These are phyloP conservation scores for Coemansia brasiliensis DNA, from an alignment of 192 early-diverging fungal species.

Conservation along the genomic window DNA sequence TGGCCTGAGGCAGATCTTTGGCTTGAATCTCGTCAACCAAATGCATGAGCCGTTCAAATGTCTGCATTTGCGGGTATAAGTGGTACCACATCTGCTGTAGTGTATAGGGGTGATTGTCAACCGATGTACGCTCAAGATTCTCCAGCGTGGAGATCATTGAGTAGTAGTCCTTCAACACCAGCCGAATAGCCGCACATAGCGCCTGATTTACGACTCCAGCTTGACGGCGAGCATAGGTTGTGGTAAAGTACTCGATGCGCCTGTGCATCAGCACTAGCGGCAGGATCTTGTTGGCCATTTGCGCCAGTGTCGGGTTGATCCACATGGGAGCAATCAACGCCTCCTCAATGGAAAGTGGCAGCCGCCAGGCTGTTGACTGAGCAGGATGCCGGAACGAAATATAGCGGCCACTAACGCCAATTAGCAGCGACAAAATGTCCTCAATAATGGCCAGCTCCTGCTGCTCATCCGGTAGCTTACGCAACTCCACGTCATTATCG, in stretches of 20 bases:
- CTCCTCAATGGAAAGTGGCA: conserved; percentile 26
- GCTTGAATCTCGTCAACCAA: conserved; percentile 56
- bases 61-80: conserved; percentile 70
- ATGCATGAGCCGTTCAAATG: conserved; percentile 57
- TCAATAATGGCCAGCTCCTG: conserved; percentile 87
- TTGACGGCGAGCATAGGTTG: conserved; percentile 68
- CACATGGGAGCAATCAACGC: conserved; percentile 60
- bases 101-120: conserved; percentile 63
- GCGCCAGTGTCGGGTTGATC: conserved; percentile 57
- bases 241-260: conserved; percentile 76
- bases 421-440: conserved; percentile 84
- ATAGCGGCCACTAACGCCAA: conserved; percentile 83
- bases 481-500: conserved; percentile 36
- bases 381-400: conserved; percentile 52
- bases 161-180: conserved; percentile 80
- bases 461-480: conserved; percentile 47
- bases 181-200: conserved; percentile 77
- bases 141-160: conserved; percentile 87
- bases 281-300: conserved; percentile 75
- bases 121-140: conserved; percentile 69
- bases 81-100: conserved; percentile 94
- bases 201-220: conserved; percentile 91
- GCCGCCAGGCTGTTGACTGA: conserved; percentile 46
- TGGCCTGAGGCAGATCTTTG: conserved; percentile 29
- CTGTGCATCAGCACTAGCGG: conserved; percentile 76